Evolutionary conservation across 78 protist species (phyloP).

Genomic region (Paulinella micropora): DNA sequence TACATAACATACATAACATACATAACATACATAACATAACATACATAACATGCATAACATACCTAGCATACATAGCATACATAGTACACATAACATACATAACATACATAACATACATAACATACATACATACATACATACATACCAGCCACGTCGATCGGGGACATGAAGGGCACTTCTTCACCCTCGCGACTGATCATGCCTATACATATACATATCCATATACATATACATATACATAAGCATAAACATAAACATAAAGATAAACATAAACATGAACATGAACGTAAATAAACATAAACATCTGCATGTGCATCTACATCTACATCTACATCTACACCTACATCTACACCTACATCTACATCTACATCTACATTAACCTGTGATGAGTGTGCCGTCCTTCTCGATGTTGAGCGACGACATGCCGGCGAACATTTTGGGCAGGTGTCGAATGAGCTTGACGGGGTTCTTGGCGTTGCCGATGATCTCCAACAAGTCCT

Average conservation of each 20-base stretch:
- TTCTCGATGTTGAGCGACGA: background rate
- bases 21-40: background rate
- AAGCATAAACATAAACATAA: too few species aligned
- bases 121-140: background rate
- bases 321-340: too few species aligned
- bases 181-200: slow-evolving; percentile 58
- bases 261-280: too few species aligned
- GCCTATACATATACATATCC: too few species aligned
- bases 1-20: background rate
- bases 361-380: background rate
- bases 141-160: background rate
- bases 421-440: slow-evolving; percentile 19
- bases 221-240: too few species aligned
- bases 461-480: slow-evolving; percentile 17
- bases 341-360: too few species aligned
- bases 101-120: background rate
- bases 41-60: background rate
- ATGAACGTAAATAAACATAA: too few species aligned
- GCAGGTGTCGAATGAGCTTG: slow-evolving; percentile 3
- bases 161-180: slow-evolving; percentile 14
- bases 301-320: too few species aligned
- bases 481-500: slow-evolving; percentile 27
- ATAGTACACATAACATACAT: background rate
- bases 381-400: background rate
- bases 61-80: background rate